Base-by-base conservation (phyloP, 768 basidiomycete species). In the Phlebiopsis gigantea region DNA sequence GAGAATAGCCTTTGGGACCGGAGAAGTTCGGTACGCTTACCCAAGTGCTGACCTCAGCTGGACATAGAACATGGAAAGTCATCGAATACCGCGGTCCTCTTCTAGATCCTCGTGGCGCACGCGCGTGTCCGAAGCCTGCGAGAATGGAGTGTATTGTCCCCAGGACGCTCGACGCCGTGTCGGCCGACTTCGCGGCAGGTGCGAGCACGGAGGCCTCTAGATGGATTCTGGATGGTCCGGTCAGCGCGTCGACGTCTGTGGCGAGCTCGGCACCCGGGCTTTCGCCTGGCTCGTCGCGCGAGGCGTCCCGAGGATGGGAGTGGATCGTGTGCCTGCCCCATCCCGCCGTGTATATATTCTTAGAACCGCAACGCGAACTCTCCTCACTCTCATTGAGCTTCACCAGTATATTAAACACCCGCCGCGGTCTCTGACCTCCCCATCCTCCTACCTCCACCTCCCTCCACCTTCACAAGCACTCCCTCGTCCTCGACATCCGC, bases 161-260 rank as follows among this genome's bases (percentile, higher is more conserved):
- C 24, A 14, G 50, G 34, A 41, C 50, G 30, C 50, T 25, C 50
- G 50, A 39, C 50, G 50, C 34, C 24, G 50, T 25, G 34, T 51
- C 50, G 50, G 50, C 50, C 50, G 50, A 51, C 34, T 17, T 17
- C 24, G 50, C 50, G 34, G n/a, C 12, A 14, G 10, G 5, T 15
- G 47, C 6, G 26, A 4, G 26, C 47, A 7, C 10, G 26, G 29
- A 51, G 24, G 30, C 30, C 50, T 51, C 50, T 30, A 39, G 50
- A 51, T 31, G 22, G 50, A 21, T 15, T 24, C 50, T 41, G 34
- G 50, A 41, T 34, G 31, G 21, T 51, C 21, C 31, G 19, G 30
- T 29, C n/a, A 51, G 8, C 31, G 21, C 6, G 2, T 12, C 17
- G 34, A 17, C 17, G 2, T 9, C 12, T 39, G 34, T 39, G 34